These are phyloP conservation scores for Bipolaris bicolor DNA, from an alignment of 2,329 filamentous ascomycete genomes.

Conservation along the genomic window DNA sequence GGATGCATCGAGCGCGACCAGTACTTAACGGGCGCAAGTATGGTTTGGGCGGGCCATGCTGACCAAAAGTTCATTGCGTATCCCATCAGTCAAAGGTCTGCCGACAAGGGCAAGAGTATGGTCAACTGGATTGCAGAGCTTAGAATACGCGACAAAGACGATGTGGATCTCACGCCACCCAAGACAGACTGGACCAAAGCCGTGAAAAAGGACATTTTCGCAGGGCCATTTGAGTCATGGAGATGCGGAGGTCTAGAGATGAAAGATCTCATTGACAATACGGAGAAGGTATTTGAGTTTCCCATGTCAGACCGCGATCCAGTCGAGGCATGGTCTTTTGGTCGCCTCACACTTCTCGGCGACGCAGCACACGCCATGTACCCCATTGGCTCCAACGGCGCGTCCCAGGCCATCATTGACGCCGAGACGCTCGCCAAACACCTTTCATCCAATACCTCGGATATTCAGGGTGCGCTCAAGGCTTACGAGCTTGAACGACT, in stretches of 20 bases:
- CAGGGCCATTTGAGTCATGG: conserved; percentile 51
- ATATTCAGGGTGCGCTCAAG: conserved; percentile 44
- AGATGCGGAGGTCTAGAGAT: conserved; percentile 53
- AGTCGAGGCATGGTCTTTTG: conserved; percentile 49
- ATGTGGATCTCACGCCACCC: conserved; percentile 53
- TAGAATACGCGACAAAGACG: conserved; percentile 51
- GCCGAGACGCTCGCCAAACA: conserved; percentile 49
- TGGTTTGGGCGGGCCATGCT: conserved; percentile 57
- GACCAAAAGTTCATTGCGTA: conserved; percentile 58
- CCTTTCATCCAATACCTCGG: conserved; percentile 32
- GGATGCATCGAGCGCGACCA: conserved; percentile 51
- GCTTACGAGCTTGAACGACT: conserved; percentile 51
- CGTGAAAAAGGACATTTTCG: conserved; percentile 52
- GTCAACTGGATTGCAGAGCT: conserved; percentile 58
- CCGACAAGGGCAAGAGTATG: conserved; percentile 47
- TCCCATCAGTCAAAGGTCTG: conserved; percentile 50
- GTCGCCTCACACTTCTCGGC: conserved; percentile 47
- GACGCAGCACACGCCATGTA: conserved; percentile 54
- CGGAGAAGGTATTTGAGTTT: conserved; percentile 54
- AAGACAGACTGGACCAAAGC: conserved; percentile 54
- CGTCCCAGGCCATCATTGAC: conserved; percentile 55
- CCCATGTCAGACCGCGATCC: conserved; percentile 57
- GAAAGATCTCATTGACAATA: conserved; percentile 51
- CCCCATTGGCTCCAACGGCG: conserved; percentile 54
- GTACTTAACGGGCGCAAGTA: conserved; percentile 52